Base-by-base conservation (phyloP, 2,329 filamentous ascomycete genomes). In the Ceratocystiopsis sp. region DNA sequence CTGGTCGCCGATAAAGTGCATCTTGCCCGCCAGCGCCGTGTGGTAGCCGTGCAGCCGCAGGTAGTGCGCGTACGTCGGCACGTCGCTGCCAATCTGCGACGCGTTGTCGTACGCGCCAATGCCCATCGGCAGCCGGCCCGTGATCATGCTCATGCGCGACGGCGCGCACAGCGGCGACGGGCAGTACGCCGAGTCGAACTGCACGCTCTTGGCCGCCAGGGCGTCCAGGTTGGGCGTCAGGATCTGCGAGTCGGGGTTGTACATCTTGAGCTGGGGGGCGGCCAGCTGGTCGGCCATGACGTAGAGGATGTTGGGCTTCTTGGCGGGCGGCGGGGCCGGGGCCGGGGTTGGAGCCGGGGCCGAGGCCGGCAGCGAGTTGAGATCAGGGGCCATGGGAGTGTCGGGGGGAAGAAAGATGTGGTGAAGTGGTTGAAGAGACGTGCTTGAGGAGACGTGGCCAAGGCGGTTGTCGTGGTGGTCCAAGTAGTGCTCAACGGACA, bases 241-340 rank as follows among this genome's bases (percentile, higher is more conserved):
- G 69, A 95, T 94, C 58, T 84, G 81, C 2, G 86, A 93, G 42
- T 80, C 69, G 38, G 78, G 73, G 61, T 95, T 87, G 67, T 95
- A 86, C 67, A 94, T 89, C 66, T 86, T 89, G 52, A 95, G 75
- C 52, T 87, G 73, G 16, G 87, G 87, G 25, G 87, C 87, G 16
- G 87, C 83, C 59, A 95, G 76, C 66, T 95, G 87, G 63, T 95
- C 87, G 43, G 87, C 87, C 86, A 95, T 94, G 65, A 95, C 93
- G 68, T 91, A 94, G 39, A 87, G 69, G 52, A 89, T 83, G 61
- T 87, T 87, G 48, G 81, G 81, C 57, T 70, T 42, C 51, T 66
- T 66, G 46, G 57, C 37, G 41, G 46, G 45, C 38, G 15, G 37
- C 29, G 40, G 37, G 36, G 29, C 19, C 18, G 35, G 18, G 21